Evolutionary conservation across 2,329 filamentous ascomycete genomes (phyloP).

Genomic region (Pseudogymnoascus pannorum): DNA sequence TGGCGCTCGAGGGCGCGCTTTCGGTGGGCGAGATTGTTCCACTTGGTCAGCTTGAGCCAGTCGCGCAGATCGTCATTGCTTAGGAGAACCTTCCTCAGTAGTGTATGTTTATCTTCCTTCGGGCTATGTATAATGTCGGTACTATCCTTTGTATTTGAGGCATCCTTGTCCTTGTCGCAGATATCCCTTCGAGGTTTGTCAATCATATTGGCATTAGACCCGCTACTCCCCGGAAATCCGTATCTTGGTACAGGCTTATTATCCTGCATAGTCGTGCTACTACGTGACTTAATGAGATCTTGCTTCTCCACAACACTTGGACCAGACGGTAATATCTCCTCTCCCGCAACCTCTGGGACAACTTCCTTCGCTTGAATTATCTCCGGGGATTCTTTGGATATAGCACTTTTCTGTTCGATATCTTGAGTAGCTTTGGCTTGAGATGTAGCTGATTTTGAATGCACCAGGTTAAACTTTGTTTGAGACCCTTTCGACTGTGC

Average conservation of each 20-base stretch:
- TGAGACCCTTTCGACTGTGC: background rate
- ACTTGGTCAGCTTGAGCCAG: conserved; percentile 31
- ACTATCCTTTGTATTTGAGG: conserved; percentile 13
- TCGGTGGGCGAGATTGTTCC: conserved; percentile 29
- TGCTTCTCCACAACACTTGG: conserved; percentile 13
- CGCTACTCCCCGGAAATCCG: background rate
- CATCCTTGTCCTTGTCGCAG: conserved; percentile 19
- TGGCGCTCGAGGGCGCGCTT: conserved; percentile 24
- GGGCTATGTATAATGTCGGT: conserved; percentile 11
- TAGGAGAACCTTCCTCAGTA: conserved; percentile 21
- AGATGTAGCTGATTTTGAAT: conserved; percentile 21
- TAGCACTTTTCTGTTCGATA: conserved; percentile 10
- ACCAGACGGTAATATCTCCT: background rate
- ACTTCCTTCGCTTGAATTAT: conserved; percentile 15
- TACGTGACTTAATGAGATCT: conserved; percentile 21
- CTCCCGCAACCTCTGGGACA: conserved; percentile 17
- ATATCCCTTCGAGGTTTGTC: conserved; percentile 11
- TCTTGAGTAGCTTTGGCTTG: conserved; percentile 7
- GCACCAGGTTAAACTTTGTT: background rate
- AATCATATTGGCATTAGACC: background rate
- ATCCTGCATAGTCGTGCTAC: conserved; percentile 24
- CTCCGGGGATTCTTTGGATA: background rate
- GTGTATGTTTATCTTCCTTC: conserved; percentile 14
- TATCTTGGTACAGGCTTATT: conserved; percentile 12
- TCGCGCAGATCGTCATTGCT: conserved; percentile 28